phyloP scores from a whole-genome alignment of 495 filamentous ascomycete species.

The Penicillium malachiteum region DNA sequence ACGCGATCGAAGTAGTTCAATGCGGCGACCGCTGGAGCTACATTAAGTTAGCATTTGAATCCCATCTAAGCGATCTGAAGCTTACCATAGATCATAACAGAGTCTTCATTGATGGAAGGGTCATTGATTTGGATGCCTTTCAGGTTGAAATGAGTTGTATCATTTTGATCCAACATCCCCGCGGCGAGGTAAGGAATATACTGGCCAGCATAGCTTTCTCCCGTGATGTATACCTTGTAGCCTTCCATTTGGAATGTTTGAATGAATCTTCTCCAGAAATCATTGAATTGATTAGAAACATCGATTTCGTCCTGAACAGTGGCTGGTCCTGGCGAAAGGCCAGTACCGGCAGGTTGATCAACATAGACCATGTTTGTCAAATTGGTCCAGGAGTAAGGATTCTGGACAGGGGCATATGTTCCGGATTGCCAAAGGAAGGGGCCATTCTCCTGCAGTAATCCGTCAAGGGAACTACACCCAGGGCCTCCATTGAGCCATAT shows the following conservation, averaged over 20 bases:
- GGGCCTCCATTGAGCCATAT: constrained; percentile 73
- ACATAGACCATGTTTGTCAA: constrained; percentile 76
- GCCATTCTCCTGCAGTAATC: constrained; percentile 73
- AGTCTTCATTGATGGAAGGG: constrained; percentile 56
- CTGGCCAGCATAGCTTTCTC: constrained; percentile 70
- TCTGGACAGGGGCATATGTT: constrained; percentile 59
- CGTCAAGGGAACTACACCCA: constrained; percentile 68
- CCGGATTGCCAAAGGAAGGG: constrained; percentile 74
- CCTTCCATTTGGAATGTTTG: constrained; percentile 63
- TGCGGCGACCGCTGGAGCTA: constrained; percentile 60
- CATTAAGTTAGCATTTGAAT: neutral
- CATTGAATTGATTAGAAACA: constrained; percentile 65
- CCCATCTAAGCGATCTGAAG: neutral
- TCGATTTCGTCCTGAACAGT: constrained; percentile 64
- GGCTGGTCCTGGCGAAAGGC: constrained; percentile 62
- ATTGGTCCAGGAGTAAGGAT: constrained; percentile 69
- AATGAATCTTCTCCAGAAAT: constrained; percentile 70
- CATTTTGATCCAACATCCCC: constrained; percentile 68
- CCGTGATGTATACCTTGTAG: constrained; percentile 66
- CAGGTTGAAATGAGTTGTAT: constrained; percentile 66
- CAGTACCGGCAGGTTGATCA: constrained; percentile 77
- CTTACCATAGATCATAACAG: constrained; percentile 37
- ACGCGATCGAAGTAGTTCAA: constrained; percentile 61
- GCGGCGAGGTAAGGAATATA: constrained; percentile 81
- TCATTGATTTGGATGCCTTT: constrained; percentile 70